A percentile compares a stretch with the other conserved stretches of the same genome.
Conservation (phyloP, 2,329 filamentous ascomycete species). For the Pleoardoris graminearum region DNA sequence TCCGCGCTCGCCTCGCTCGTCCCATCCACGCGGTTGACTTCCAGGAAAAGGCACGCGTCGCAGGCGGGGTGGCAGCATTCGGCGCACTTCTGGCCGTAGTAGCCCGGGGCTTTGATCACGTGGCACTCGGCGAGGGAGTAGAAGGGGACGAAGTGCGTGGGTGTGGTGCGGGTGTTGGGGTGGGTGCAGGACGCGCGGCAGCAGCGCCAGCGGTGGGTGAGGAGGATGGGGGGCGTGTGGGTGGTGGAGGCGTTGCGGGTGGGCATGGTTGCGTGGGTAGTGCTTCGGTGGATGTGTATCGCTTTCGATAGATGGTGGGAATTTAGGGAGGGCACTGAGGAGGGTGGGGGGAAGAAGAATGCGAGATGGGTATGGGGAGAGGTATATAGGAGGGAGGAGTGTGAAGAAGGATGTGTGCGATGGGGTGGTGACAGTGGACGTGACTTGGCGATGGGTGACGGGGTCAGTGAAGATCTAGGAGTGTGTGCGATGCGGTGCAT, state of each 20-base stretch:
- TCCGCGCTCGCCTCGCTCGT: background rate
- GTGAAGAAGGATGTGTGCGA: background rate
- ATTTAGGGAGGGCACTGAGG: background rate
- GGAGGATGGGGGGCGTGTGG: background rate
- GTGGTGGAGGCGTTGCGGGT: background rate
- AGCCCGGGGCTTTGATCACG: background rate
- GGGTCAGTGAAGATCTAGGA: background rate
- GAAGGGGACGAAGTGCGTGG: background rate
- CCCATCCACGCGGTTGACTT: background rate
- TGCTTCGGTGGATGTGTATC: background rate
- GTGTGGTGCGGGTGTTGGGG: background rate
- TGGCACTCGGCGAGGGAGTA: background rate
- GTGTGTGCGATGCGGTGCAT: background rate
- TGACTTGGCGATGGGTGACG: background rate
- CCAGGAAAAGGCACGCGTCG: background rate
- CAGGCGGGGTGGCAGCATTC: background rate
- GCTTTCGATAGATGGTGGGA: background rate
- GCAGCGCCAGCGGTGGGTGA: constrained; percentile 4
- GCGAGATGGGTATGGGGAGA: too few species aligned
- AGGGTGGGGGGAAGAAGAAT: background rate
- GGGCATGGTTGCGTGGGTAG: background rate
- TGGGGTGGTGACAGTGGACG: background rate
- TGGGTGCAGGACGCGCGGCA: background rate
- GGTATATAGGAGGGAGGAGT: background rate
- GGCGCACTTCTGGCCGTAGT: background rate